Conservation (phyloP, 2,329 filamentous ascomycete species). For the Stagonosporopsis vannaccii region DNA sequence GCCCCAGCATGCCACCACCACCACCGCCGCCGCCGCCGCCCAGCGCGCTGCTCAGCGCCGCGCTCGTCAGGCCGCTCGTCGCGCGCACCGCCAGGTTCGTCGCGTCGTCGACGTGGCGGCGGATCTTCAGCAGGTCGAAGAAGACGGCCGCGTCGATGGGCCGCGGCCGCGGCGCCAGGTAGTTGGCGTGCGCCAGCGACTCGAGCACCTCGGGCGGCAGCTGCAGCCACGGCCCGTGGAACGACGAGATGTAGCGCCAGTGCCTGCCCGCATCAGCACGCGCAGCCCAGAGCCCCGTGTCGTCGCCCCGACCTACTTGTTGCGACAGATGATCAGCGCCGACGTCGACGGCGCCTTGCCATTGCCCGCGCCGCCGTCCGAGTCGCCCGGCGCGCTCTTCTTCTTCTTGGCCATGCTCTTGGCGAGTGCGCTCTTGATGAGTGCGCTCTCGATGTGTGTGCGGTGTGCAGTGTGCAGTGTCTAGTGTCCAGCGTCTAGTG, state of each 20-base stretch:
- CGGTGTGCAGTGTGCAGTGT: too few species aligned
- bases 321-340: conserved; percentile 52
- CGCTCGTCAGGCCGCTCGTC: conserved; percentile 73
- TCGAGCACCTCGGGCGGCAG: conserved; percentile 81
- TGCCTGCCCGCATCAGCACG: conserved; percentile 62
- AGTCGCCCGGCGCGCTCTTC: conserved; percentile 30
- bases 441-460: too few species aligned
- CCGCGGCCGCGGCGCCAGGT: conserved; percentile 75
- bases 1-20: conserved; percentile 57
- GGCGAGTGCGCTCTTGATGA: not conserved
- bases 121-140: conserved; percentile 85
- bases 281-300: not conserved
- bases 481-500: too few species aligned
- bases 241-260: conserved; percentile 85
- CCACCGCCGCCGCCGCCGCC: conserved; percentile 11
- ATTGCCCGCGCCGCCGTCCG: not conserved
- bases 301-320: conserved; percentile 48
- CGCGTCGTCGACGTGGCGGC: conserved; percentile 79
- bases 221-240: conserved; percentile 84
- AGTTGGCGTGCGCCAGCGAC: conserved; percentile 79
- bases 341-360: conserved; percentile 34
- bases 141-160: conserved; percentile 82
- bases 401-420: conserved; percentile 45
- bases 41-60: conserved; percentile 63
- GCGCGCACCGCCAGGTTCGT: conserved; percentile 79